A percentile compares a stretch with the other conserved stretches of the same genome.
These are phyloP conservation scores for Fusarium napiforme DNA, from an alignment of 2,329 filamentous ascomycete genomes.

Conservation along the genomic window DNA sequence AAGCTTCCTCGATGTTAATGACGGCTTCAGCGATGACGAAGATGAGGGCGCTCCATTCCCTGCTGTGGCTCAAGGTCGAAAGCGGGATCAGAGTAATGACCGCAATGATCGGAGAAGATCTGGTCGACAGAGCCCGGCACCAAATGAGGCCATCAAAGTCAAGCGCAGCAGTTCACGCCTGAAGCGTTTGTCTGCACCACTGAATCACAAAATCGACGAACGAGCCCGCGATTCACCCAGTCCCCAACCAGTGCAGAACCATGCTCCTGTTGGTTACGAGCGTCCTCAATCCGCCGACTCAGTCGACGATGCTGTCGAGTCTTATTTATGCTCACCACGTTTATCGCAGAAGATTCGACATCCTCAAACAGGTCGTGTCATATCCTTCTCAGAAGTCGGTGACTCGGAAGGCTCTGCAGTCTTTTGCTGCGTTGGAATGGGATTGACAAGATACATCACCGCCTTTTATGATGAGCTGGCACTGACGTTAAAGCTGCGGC, in stretches of 20 bases:
- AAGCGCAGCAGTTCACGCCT: constrained; percentile 69
- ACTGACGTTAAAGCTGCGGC: constrained; percentile 83
- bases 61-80: constrained; percentile 70
- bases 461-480: constrained; percentile 98
- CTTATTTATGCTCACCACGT: constrained; percentile 84
- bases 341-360: constrained; percentile 89
- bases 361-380: constrained; percentile 84
- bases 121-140: constrained; percentile 61
- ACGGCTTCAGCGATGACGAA: constrained; percentile 46
- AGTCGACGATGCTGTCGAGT: constrained; percentile 86
- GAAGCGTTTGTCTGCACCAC: constrained; percentile 65
- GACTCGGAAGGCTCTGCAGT: constrained; percentile 91
- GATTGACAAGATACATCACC: constrained; percentile 92
- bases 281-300: constrained; percentile 84
- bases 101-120: constrained; percentile 58
- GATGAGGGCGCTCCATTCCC: constrained; percentile 78
- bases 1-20: constrained; percentile 46
- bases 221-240: constrained; percentile 42
- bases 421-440: constrained; percentile 98
- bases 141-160: constrained; percentile 55
- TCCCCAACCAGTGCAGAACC: constrained; percentile 44
- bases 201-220: constrained; percentile 56
- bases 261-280: constrained; percentile 68
- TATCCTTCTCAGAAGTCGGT: constrained; percentile 97
- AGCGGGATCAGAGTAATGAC: constrained; percentile 62